Conservation (phyloP, 495 filamentous ascomycete species). For the Hypoxylon subgilvum region DNA sequence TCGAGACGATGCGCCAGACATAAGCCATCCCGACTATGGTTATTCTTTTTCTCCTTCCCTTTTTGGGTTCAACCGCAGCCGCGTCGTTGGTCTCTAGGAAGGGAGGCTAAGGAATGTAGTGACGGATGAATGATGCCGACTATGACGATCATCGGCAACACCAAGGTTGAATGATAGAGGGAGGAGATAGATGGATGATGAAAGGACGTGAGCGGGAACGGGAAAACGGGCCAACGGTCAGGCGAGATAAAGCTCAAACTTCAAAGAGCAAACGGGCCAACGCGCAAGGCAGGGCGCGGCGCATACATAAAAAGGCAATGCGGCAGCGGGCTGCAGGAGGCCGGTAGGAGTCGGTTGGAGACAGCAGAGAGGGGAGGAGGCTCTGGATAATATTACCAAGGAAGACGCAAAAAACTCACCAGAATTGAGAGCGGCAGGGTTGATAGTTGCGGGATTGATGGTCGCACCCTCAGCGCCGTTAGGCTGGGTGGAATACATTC, state of each 20-base stretch:
- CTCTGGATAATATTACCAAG: conserved; percentile 23
- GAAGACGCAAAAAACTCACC: conserved; percentile 48
- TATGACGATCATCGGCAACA: conserved; percentile 38
- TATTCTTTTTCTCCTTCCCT: too few relatives aligned
- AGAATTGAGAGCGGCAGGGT: conserved; percentile 60
- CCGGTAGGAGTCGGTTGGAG: too few relatives aligned
- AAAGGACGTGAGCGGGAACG: conserved; percentile 4
- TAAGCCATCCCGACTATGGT: conserved; percentile 36
- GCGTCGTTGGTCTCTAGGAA: conserved; percentile 35
- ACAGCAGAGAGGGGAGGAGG: too few relatives aligned
- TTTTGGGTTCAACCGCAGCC: conserved; percentile 19
- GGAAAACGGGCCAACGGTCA: conserved; percentile 1
- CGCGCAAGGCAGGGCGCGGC: background rate
- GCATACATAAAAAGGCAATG: background rate
- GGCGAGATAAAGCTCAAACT: conserved; percentile 13
- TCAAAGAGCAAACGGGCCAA: background rate
- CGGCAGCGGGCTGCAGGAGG: too few relatives aligned
- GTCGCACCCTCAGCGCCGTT: conserved; percentile 63
- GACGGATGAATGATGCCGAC: conserved; percentile 36
- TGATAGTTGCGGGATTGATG: conserved; percentile 63
- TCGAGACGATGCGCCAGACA: conserved; percentile 35
- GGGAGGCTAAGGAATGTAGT: conserved; percentile 21
- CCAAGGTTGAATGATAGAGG: too few relatives aligned
- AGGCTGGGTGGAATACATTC: conserved; percentile 63
- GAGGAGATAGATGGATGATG: background rate